phyloP scores from a whole-genome alignment of 75 land plant genomes.

The Selaginella tamariscina region DNA sequence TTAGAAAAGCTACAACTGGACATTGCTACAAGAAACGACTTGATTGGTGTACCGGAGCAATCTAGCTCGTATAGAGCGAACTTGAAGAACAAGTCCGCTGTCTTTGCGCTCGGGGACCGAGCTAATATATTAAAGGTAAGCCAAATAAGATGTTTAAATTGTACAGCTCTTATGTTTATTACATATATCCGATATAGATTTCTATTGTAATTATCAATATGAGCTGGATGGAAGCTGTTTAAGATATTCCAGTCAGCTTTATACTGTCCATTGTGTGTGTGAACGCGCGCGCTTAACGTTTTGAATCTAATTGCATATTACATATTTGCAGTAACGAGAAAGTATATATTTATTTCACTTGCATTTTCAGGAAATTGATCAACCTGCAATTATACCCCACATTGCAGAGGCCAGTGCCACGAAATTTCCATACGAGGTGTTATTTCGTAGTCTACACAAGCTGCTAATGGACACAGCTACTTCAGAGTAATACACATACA shows the following conservation, averaged over 20 bases:
- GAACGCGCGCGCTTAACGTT: too few species aligned
- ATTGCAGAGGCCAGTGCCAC: slow-evolving; percentile 95
- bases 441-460: slow-evolving; percentile 96
- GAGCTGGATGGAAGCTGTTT: too few species aligned
- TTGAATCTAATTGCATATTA: too few species aligned
- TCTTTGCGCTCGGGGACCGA: slow-evolving; percentile 90
- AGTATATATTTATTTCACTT: background rate
- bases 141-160: background rate
- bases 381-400: slow-evolving; percentile 96
- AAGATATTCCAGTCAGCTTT: too few species aligned
- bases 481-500: slow-evolving; percentile 60
- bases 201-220: too few species aligned
- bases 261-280: too few species aligned
- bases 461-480: slow-evolving; percentile 97
- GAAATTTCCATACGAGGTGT: slow-evolving; percentile 95
- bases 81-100: slow-evolving; percentile 83
- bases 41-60: slow-evolving; percentile 78
- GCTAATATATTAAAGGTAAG: slow-evolving; percentile 75
- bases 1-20: slow-evolving; percentile 88
- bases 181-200: too few species aligned
- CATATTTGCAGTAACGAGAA: background rate
- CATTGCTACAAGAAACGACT: slow-evolving; percentile 80
- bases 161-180: too few species aligned
- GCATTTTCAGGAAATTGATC: slow-evolving; percentile 74
- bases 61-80: slow-evolving; percentile 78